These are phyloP conservation scores for Gossypium davidsonii DNA, from an alignment of 441 rosid species.

Conservation along the genomic window DNA sequence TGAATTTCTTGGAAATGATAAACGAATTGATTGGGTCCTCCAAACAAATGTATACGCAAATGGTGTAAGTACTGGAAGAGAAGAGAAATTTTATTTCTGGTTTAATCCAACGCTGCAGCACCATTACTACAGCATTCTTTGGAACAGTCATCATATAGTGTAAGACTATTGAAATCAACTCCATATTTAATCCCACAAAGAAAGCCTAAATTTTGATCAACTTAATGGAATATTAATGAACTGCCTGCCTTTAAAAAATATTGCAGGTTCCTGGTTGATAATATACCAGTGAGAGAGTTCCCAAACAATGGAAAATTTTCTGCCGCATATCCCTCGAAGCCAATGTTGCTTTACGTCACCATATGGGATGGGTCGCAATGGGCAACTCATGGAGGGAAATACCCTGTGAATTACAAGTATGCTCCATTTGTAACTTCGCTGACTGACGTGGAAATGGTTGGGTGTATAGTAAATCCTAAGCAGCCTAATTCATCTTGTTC, in stretches of 20 bases:
- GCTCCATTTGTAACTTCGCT: conserved; percentile 67
- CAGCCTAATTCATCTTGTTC: conserved; percentile 31
- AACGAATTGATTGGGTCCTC: conserved; percentile 68
- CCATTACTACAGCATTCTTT: conserved; percentile 75
- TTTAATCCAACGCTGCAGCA: conserved; percentile 71
- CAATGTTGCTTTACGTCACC: conserved; percentile 62
- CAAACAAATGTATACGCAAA: conserved; percentile 79
- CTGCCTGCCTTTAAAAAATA: neutral
- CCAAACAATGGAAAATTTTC: conserved; percentile 38
- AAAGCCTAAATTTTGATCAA: no score
- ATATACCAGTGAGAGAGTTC: conserved; percentile 64
- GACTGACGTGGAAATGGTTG: conserved; percentile 45
- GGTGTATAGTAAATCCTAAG: conserved; percentile 39
- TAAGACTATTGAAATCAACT: conserved; percentile 17
- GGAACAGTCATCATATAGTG: conserved; percentile 86
- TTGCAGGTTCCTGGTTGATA: conserved; percentile 68
- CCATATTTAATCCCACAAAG: neutral
- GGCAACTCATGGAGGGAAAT: conserved; percentile 95
- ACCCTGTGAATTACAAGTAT: conserved; percentile 73
- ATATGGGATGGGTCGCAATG: conserved; percentile 95
- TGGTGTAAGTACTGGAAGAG: conserved; percentile 77
- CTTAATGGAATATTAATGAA: neutral
- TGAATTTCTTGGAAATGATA: conserved; percentile 75
- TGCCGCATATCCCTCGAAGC: conserved; percentile 55
- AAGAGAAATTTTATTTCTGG: conserved; percentile 89